A percentile compares a stretch with the other conserved stretches of the same genome.
phyloP scores from a whole-genome alignment of 495 filamentous ascomycete species.

The Podospora appendiculata region DNA sequence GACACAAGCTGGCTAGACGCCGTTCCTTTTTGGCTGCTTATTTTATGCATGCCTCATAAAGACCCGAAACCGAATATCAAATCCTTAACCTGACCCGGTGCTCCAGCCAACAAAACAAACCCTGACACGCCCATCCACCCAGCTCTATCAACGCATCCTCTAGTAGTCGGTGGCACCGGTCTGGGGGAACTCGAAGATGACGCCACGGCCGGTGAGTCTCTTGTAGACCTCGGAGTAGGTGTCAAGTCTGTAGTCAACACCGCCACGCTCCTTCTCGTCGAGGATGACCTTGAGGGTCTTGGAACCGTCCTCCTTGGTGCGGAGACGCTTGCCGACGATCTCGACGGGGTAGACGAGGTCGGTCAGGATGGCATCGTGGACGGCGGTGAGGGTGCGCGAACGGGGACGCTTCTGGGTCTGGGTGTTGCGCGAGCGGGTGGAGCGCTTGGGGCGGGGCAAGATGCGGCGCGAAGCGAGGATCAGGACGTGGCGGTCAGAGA shows the following conservation, averaged over 20 bases:
- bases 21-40: constrained; percentile 22
- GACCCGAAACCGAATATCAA: constrained; percentile 24
- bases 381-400: constrained; percentile 91
- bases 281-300: constrained; percentile 97
- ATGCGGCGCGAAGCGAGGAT: constrained; percentile 98
- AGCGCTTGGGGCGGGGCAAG: constrained; percentile 94
- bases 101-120: constrained; percentile 18
- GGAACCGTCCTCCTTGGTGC: constrained; percentile 94
- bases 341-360: constrained; percentile 99
- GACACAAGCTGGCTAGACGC: constrained; percentile 31
- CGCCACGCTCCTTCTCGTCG: constrained; percentile 98
- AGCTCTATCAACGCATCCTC: constrained; percentile 8
- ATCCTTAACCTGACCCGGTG: constrained; percentile 19
- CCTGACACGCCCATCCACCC: constrained; percentile 1
- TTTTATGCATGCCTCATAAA: constrained; percentile 21
- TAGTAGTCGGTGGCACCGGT: constrained; percentile 71
- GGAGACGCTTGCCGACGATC: constrained; percentile 96
- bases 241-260: constrained; percentile 96
- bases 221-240: constrained; percentile 99
- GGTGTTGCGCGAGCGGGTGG: constrained; percentile 82
- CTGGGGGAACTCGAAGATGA: constrained; percentile 96
- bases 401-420: constrained; percentile 97
- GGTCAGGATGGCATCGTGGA: constrained; percentile 91
- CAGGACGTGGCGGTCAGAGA: constrained; percentile 99
- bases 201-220: constrained; percentile 85